A percentile compares a stretch with the other conserved stretches of the same genome.
These are phyloP conservation scores for Seiridium cupressi DNA, from an alignment of 2,329 filamentous ascomycete genomes.

Conservation along the genomic window DNA sequence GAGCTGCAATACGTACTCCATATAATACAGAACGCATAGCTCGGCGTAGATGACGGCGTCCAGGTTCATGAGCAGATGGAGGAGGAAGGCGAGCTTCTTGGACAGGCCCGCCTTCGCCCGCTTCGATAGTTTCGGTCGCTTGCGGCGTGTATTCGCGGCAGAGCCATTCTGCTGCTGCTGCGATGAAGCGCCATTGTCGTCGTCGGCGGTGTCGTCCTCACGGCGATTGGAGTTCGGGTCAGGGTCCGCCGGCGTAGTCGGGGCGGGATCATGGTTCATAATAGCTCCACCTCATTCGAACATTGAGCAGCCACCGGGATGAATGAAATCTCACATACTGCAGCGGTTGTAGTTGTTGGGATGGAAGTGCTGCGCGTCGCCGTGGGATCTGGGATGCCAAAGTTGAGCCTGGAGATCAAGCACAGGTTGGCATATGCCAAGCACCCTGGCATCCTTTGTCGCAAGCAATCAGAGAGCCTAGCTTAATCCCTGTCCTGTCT, in stretches of 20 bases:
- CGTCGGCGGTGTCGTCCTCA: slow-evolving; percentile 10
- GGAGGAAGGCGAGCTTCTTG: slow-evolving; percentile 61
- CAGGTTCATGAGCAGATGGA: slow-evolving; percentile 57
- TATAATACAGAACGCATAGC: slow-evolving; percentile 65
- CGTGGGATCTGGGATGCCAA: background rate
- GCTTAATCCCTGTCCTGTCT: background rate
- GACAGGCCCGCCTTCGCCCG: slow-evolving; percentile 34
- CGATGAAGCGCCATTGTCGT: background rate
- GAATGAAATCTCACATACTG: slow-evolving; percentile 30
- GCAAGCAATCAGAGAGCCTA: background rate
- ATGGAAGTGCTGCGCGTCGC: background rate
- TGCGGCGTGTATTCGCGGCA: background rate
- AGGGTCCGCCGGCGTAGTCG: slow-evolving; percentile 37
- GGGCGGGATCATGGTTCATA: slow-evolving; percentile 44
- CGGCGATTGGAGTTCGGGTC: slow-evolving; percentile 18
- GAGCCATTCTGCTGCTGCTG: background rate
- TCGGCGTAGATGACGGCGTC: slow-evolving; percentile 65
- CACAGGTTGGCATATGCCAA: background rate
- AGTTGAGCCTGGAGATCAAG: background rate
- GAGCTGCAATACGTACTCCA: slow-evolving; percentile 56
- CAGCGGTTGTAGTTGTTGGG: background rate
- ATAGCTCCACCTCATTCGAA: slow-evolving; percentile 37
- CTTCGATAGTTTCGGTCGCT: slow-evolving; percentile 21
- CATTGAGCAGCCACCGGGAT: slow-evolving; percentile 23
- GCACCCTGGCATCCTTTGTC: background rate